Evolutionary conservation across 1,139 yeast genomes (phyloP).

Genomic region (Starmera stellimalicola): DNA sequence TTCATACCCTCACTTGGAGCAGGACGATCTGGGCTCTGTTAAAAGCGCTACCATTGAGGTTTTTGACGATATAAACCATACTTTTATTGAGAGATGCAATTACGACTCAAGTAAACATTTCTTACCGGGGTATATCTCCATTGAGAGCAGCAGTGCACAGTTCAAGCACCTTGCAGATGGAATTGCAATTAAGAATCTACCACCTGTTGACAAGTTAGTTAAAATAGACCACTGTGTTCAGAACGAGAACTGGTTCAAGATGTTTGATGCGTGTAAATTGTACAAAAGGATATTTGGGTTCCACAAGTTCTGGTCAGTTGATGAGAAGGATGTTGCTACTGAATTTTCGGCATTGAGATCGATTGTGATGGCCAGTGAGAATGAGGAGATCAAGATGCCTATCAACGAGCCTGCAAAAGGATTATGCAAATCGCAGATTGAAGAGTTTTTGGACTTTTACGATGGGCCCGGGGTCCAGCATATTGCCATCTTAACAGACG

Average conservation of each 20-base stretch:
- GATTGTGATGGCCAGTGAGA: slow-evolving; percentile 65
- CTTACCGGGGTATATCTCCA: slow-evolving; percentile 43
- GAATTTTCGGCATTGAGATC: slow-evolving; percentile 61
- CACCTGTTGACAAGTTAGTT: slow-evolving; percentile 26
- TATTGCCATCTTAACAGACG: slow-evolving; percentile 54
- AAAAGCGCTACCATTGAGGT: slow-evolving; percentile 46
- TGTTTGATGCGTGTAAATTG: slow-evolving; percentile 46
- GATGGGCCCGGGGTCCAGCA: slow-evolving; percentile 83
- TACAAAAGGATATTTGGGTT: slow-evolving; percentile 62
- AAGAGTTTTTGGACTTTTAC: slow-evolving; percentile 67
- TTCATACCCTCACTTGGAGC: slow-evolving; percentile 28
- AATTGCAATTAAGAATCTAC: slow-evolving; percentile 18
- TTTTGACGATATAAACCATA: slow-evolving; percentile 61
- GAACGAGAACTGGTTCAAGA: slow-evolving; percentile 62
- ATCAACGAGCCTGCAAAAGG: slow-evolving; percentile 77
- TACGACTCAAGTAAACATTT: slow-evolving; percentile 36
- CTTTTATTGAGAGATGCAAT: slow-evolving; percentile 40
- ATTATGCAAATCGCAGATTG: slow-evolving; percentile 61
- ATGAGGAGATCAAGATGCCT: slow-evolving; percentile 66
- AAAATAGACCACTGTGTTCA: slow-evolving; percentile 74
- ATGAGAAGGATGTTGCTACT: slow-evolving; percentile 64
- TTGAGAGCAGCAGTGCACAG: slow-evolving; percentile 13
- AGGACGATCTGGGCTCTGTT: slow-evolving; percentile 44
- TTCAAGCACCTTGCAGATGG: slow-evolving; percentile 1
- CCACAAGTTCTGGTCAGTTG: slow-evolving; percentile 78